A percentile compares a stretch with the other conserved stretches of the same genome.
Evolutionary conservation across 495 filamentous ascomycete species (phyloP).

Genomic region (Hypoxylon cercidicola): DNA sequence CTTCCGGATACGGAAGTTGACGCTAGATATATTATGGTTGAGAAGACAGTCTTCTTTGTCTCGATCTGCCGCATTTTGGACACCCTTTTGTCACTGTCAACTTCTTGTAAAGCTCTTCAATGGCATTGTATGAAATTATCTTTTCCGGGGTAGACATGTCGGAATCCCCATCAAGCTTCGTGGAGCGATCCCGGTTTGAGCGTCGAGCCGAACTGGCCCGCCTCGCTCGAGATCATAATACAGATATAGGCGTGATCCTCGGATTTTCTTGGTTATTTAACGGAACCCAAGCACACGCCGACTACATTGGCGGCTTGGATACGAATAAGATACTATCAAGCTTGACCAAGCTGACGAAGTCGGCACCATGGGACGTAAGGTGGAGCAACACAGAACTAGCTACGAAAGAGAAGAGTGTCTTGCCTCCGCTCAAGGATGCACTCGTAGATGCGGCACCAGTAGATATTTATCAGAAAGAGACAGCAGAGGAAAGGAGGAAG

Average conservation of each 20-base stretch:
- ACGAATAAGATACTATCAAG: constrained; percentile 21
- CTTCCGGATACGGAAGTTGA: constrained; percentile 36
- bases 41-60: constrained; percentile 31
- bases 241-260: constrained; percentile 24
- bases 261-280: constrained; percentile 27
- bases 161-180: constrained; percentile 14
- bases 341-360: constrained; percentile 6
- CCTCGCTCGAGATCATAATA: constrained; percentile 24
- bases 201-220: constrained; percentile 30
- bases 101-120: constrained; percentile 14
- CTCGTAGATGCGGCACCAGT: constrained; percentile 27
- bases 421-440: constrained; percentile 29
- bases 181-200: constrained; percentile 29
- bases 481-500: neutral
- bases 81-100: constrained; percentile 3
- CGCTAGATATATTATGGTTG: constrained; percentile 1
- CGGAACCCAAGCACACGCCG: constrained; percentile 23
- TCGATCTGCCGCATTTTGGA: neutral
- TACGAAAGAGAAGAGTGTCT: neutral
- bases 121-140: constrained; percentile 26
- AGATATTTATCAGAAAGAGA: constrained; percentile 7
- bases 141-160: constrained; percentile 17
- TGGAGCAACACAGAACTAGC: neutral
- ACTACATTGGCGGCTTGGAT: constrained; percentile 33
- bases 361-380: constrained; percentile 7